Evolutionary conservation across 352 stramenopile genomes (phyloP).

Genomic region (Pythium aquatile): DNA sequence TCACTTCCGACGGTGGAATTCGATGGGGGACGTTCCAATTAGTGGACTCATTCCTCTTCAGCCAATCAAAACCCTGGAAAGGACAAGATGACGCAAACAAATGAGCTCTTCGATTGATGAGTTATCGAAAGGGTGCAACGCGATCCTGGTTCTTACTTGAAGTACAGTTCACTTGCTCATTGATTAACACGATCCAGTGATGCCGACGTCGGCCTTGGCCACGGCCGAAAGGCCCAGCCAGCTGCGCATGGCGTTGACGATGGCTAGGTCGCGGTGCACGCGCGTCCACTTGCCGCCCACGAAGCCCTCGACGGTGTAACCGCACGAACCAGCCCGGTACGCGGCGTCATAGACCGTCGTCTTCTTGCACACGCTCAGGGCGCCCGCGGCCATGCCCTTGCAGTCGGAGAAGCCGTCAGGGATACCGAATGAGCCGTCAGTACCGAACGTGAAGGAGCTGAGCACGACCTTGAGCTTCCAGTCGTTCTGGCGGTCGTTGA

Average conservation of each 20-base stretch:
- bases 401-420: conserved; percentile 36
- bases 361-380: conserved; percentile 28
- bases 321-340: conserved; percentile 43
- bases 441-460: conserved; percentile 56
- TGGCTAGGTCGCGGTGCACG: conserved; percentile 58
- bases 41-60: background rate
- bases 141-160: background rate
- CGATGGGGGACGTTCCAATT: conserved; percentile 3
- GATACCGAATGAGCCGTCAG: conserved; percentile 29
- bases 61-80: background rate
- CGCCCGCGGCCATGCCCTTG: conserved; percentile 29
- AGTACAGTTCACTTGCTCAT: background rate
- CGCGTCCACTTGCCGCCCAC: conserved; percentile 26
- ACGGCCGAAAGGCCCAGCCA: conserved; percentile 33
- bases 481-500: conserved; percentile 35
- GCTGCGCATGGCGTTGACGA: conserved; percentile 58
- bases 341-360: conserved; percentile 49
- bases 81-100: background rate
- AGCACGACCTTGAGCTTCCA: conserved; percentile 70
- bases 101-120: background rate
- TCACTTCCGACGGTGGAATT: background rate
- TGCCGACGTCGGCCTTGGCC: conserved; percentile 31
- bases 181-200: conserved; percentile 26
- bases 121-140: background rate
- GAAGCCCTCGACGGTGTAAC: conserved; percentile 40